Evolutionary conservation across 2,329 filamentous ascomycete genomes (phyloP), one percentile per base, ranked within the genome.

Genomic region (Huntiella bhutanensis): DNA sequence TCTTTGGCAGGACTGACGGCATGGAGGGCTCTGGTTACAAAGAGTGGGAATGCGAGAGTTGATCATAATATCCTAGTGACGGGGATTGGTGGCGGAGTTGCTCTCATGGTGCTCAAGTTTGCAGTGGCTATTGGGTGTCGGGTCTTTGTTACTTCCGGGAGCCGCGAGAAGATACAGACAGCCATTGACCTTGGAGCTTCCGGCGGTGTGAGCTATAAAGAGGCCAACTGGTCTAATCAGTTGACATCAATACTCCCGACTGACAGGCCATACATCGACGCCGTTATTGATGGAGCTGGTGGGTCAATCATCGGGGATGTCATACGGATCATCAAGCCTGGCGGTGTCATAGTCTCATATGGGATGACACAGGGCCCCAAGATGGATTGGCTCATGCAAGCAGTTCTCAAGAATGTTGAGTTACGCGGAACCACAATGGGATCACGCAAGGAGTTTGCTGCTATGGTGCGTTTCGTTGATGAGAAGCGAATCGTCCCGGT

Each of bases 11-110:
- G 87, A 0, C 58, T 95, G 50, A 96, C 88, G 1, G 88, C 73
- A 5, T 96, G 85, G 85, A 69, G 91, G 39, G 88, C 87, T 0
- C 65, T 92, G 38, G 73, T 91, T 44, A 80, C 73, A 5, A 96
- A 96, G 68, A 77, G 71, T 42, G 73, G 70, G 4, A 75, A 78
- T 53, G 71, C 72, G 5, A 63, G 66, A 48, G 61, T 63, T 1
- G 83, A 83, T 2, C 65, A 73, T 51, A 93, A 92, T 57, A 68
- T 96, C 3, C 65, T 96, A 32, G 64, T 96, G 37, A 95, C 88
- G 4, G 88, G 88, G 0, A 92, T 96, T 60, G 88, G 88, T 0
- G 88, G 88, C 33, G 88, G 88, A 38, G 88, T 95, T 1, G 88
- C 88, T 33, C 65, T 95, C 47, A 79, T 83, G 66, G 80, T 73